These are phyloP conservation scores for Phoenix roebelenii DNA, from an alignment of 176 grass and related monocot genomes.

Conservation along the genomic window DNA sequence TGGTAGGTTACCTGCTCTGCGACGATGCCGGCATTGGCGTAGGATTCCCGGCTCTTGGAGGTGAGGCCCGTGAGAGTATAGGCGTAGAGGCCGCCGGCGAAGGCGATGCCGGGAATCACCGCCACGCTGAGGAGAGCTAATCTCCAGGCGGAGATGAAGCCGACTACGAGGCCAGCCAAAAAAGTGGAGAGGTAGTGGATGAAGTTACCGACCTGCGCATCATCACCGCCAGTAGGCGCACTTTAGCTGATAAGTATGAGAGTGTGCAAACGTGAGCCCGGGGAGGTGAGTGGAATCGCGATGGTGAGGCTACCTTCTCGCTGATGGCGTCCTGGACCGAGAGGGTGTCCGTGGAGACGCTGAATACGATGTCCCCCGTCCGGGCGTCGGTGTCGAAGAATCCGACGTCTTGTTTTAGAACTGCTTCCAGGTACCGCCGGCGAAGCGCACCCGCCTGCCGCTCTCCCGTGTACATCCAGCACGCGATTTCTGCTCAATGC, in stretches of 20 bases:
- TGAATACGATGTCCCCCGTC: conserved; percentile 91
- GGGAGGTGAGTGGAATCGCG: too few relatives aligned
- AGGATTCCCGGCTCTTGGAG: conserved; percentile 89
- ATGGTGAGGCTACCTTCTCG: conserved; percentile 42
- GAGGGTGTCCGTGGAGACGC: conserved; percentile 84
- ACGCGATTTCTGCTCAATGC: conserved; percentile 60
- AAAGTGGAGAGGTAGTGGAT: conserved; percentile 93
- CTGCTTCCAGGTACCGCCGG: conserved; percentile 75
- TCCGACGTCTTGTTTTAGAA: conserved; percentile 87
- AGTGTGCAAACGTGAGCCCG: too few relatives aligned
- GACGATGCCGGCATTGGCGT: conserved; percentile 87
- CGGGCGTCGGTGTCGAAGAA: conserved; percentile 98
- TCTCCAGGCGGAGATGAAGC: conserved; percentile 79
- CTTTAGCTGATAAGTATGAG: too few relatives aligned
- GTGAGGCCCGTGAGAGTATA: conserved; percentile 92
- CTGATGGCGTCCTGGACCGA: conserved; percentile 94
- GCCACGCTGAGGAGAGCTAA: conserved; percentile 90
- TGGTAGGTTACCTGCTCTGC: conserved; percentile 63
- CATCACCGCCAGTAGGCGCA: too few relatives aligned
- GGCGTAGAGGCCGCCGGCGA: conserved; percentile 97
- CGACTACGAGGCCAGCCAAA: conserved; percentile 82
- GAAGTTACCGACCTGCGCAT: conserved; percentile 62
- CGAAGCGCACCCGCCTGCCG: conserved; percentile 74
- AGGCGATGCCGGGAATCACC: conserved; percentile 87
- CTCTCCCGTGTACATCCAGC: conserved; percentile 98